These are phyloP conservation scores for Wickerhamomyces chambardii DNA, from an alignment of 805 yeast genomes.

Conservation along the genomic window DNA sequence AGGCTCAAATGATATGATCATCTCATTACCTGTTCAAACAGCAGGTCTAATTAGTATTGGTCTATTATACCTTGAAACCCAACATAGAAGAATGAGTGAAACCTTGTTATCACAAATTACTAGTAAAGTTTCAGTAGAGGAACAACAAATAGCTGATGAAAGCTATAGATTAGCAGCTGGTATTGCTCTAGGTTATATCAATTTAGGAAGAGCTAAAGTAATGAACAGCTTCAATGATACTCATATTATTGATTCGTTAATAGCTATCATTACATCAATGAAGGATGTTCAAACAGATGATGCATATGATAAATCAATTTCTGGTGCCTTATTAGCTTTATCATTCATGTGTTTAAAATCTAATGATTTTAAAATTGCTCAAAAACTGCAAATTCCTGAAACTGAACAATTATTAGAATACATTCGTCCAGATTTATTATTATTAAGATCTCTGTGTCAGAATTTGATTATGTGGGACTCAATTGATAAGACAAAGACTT, in stretches of 20 bases:
- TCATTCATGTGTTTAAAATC: slow-evolving; percentile 68
- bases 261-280: slow-evolving; percentile 48
- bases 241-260: slow-evolving; percentile 49
- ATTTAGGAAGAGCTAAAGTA: slow-evolving; percentile 66
- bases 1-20: slow-evolving; percentile 86
- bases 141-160: slow-evolving; percentile 52
- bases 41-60: slow-evolving; percentile 93
- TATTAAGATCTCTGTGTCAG: slow-evolving; percentile 54
- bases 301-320: slow-evolving; percentile 51
- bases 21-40: slow-evolving; percentile 73
- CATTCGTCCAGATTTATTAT: slow-evolving; percentile 68
- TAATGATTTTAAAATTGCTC: slow-evolving; percentile 48
- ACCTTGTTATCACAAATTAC: slow-evolving; percentile 63
- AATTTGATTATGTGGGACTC: slow-evolving; percentile 67
- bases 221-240: slow-evolving; percentile 39
- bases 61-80: slow-evolving; percentile 64
- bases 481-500: slow-evolving; percentile 36
- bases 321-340: slow-evolving; percentile 73
- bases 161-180: slow-evolving; percentile 87
- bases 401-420: slow-evolving; percentile 50
- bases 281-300: slow-evolving; percentile 54
- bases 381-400: slow-evolving; percentile 50
- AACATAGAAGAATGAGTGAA: slow-evolving; percentile 82
- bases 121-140: slow-evolving; percentile 43
- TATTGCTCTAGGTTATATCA: slow-evolving; percentile 75